Evolutionary conservation across 306 rosid species (phyloP), one percentile per base, ranked within the genome.

Genomic region (Malus fusca): DNA sequence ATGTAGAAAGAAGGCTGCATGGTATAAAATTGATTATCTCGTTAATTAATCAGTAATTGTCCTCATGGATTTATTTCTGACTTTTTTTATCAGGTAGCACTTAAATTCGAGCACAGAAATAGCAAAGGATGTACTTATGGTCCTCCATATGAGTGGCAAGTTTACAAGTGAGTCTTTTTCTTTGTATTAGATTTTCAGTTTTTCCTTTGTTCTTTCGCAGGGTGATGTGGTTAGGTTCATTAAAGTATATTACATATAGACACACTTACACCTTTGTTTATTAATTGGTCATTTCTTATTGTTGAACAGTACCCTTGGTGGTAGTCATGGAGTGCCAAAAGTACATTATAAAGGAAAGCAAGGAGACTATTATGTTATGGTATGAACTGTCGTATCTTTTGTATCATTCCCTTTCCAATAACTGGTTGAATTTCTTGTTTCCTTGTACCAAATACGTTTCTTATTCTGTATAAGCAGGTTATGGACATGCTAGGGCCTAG

Each of bases 401-500:
- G 25, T 44, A 26, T 70, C 40, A 40, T 65, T 70, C 55, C 43
- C 37, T 17, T 69, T 43, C 68, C 76, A 69, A 33, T 72, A 53
- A 22, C 55, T 46, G 76, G 40, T 61, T 33, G 21, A 75, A 40
- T 59, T 74, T 70, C n/a, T 71, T 66, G 40, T 56, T 77, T 68
- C 5, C 14, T 44, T 75, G 75, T 8, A 31, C 44, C 4, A 31
- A 64, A 64, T 31, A 21, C 76, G 46, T 61, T 73, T 62, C 33
- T 44, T 7, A 13, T 74, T 63, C 44, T 63, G 30, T 77, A 40
- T 69, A 22, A 80, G 79, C 85, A 96, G 98, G 99, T 96, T 73
- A 96, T 96, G 99, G 99, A 96, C 83, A 96, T 96, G 88, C 89
- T 96, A 74, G 99, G 99, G 25, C 99, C 99, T 51, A 96, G 97